These are phyloP conservation scores for Salvia sclarea DNA, from an alignment of 305 asterid genomes.

Conservation along the genomic window DNA sequence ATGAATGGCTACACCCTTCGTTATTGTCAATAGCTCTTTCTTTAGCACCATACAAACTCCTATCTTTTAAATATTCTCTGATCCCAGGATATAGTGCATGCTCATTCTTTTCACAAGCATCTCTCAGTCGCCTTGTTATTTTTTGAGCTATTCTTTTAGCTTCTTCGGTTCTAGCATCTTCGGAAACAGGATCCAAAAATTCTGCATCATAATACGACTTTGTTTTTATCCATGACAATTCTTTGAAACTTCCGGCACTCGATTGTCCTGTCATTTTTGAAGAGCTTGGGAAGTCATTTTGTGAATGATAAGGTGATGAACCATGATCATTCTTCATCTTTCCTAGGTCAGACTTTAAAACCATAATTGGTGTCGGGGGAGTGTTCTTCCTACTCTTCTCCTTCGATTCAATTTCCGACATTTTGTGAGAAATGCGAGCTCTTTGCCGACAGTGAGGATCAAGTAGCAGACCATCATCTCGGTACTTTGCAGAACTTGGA, in stretches of 20 bases:
- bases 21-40: conserved; percentile 41
- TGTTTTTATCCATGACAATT: conserved; percentile 32
- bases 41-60: conserved; percentile 51
- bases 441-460: conserved; percentile 34
- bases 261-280: conserved; percentile 30
- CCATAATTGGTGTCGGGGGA: conserved; percentile 48
- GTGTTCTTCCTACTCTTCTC: conserved; percentile 36
- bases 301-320: conserved; percentile 39
- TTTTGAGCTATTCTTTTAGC: conserved; percentile 50
- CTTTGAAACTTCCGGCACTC: conserved; percentile 31
- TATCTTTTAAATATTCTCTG: conserved; percentile 55
- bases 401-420: conserved; percentile 35
- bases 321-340: conserved; percentile 35
- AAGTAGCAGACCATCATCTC: conserved; percentile 53
- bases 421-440: conserved; percentile 34
- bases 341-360: conserved; percentile 52
- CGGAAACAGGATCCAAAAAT: conserved; percentile 32
- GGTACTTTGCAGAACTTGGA: no score
- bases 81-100: conserved; percentile 36
- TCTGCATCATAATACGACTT: conserved; percentile 28
- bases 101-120: conserved; percentile 36
- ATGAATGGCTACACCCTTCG: conserved; percentile 32
- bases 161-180: conserved; percentile 48
- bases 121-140: conserved; percentile 47
- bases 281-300: no score